These are phyloP conservation scores for Aspergillus sp. DNA, from an alignment of 2,329 filamentous ascomycete genomes.

Conservation along the genomic window DNA sequence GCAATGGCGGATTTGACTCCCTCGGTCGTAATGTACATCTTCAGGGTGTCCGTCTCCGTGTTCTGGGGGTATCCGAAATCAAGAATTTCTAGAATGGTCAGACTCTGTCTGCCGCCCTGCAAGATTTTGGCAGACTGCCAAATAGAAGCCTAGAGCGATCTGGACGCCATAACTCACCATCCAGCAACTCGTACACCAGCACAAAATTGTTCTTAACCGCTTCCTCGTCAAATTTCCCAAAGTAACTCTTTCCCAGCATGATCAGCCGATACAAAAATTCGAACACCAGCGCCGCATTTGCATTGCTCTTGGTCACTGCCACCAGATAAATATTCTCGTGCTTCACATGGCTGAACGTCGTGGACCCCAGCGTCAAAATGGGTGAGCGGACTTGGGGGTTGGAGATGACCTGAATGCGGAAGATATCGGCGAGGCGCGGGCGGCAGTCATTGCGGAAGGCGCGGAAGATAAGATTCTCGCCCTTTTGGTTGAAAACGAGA, in stretches of 20 bases:
- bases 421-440: slow-evolving; percentile 95
- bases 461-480: slow-evolving; percentile 98
- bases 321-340: slow-evolving; percentile 99
- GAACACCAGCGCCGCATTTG: slow-evolving; percentile 95
- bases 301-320: slow-evolving; percentile 97
- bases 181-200: slow-evolving; percentile 92
- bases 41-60: slow-evolving; percentile 96
- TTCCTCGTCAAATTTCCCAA: slow-evolving; percentile 98
- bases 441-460: slow-evolving; percentile 98
- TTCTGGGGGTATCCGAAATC: slow-evolving; percentile 99
- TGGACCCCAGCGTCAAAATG: slow-evolving; percentile 94
- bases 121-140: not conserved
- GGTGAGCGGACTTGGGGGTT: slow-evolving; percentile 97
- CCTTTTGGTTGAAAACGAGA: slow-evolving; percentile 98
- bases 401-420: slow-evolving; percentile 98
- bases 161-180: slow-evolving; percentile 58
- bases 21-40: slow-evolving; percentile 99
- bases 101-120: not conserved
- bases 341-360: slow-evolving; percentile 98
- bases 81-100: slow-evolving; percentile 72
- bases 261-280: slow-evolving; percentile 96
- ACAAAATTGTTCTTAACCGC: slow-evolving; percentile 99
- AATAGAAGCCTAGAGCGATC: not conserved
- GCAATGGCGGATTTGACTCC: slow-evolving; percentile 82
- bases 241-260: slow-evolving; percentile 88